Conservation (phyloP, 2,329 filamentous ascomycete species). For the Penicillium sp. region DNA sequence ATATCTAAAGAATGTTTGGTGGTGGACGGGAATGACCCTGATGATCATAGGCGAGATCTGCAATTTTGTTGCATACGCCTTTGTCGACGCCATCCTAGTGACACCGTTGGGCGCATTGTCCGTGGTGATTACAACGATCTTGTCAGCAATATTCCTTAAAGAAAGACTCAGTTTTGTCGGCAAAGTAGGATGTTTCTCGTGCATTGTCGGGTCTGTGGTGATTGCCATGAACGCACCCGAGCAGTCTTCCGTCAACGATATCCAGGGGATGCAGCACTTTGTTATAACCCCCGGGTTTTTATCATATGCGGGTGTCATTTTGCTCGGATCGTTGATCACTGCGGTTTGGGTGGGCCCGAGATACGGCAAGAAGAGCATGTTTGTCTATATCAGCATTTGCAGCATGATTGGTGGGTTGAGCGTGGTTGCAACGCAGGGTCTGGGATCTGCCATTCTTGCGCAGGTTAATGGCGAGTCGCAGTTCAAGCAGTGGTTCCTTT, state of each 20-base stretch:
- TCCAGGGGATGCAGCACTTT: constrained; percentile 86
- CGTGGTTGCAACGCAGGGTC: constrained; percentile 88
- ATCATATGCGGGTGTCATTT: constrained; percentile 74
- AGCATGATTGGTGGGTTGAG: constrained; percentile 90
- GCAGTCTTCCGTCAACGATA: constrained; percentile 77
- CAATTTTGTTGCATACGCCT: constrained; percentile 96
- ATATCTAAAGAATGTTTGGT: constrained; percentile 89
- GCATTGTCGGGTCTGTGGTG: constrained; percentile 85
- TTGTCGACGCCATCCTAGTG: constrained; percentile 92
- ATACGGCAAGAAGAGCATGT: constrained; percentile 95
- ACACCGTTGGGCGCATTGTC: constrained; percentile 86
- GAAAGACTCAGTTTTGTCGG: constrained; percentile 92
- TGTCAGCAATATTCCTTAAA: constrained; percentile 93
- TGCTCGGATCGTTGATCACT: constrained; percentile 66
- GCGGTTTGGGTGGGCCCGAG: constrained; percentile 78
- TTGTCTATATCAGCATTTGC: constrained; percentile 95
- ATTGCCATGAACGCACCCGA: constrained; percentile 91
- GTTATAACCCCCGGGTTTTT: constrained; percentile 85
- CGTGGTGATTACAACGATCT: constrained; percentile 84
- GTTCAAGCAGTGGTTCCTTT: constrained; percentile 97
- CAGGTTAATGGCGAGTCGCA: constrained; percentile 76
- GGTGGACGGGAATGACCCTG: constrained; percentile 93
- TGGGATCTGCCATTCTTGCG: constrained; percentile 85
- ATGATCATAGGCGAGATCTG: constrained; percentile 97
- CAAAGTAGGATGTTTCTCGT: constrained; percentile 92